Evolutionary conservation across 805 yeast species (phyloP), one percentile per base, ranked within the genome.

Genomic region (Blastobotrys muscicola): DNA sequence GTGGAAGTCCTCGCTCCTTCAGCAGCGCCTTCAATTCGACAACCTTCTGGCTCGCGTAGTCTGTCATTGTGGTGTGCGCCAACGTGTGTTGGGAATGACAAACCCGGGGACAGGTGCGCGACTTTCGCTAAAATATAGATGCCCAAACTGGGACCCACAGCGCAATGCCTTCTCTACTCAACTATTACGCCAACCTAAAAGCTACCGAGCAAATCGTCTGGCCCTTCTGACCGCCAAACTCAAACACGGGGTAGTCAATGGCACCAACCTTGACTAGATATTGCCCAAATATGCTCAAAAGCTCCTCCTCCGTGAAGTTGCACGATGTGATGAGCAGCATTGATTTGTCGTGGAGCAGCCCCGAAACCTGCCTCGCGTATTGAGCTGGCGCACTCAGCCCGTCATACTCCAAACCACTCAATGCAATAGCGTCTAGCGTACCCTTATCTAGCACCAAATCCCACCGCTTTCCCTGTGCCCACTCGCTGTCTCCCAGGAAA

Each of bases 361-460:
- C 70, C 38, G 68, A 66, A 14, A 85, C 79, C 31, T 75, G 78
- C 0, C 52, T 50, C 0, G 87, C 78, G 55, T 92, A 90, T 11
- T 76, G 66, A 72, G 52, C 51, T 1, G 52, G 53, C 3, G 55
- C 56, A 29, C 31, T 13, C 26, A 33, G n/a, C 12, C 43, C 47
- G 14, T 38, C 32, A 11, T 41, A 32, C 6, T 67, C 70, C 9
- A 64, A 65, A 7, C 63, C 70, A 59, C 85, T 85, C 37, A 92
- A 70, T 0, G 96, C 97, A 48, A 92, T 90, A 4, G 99, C 99
- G 65, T 92, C 99, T 15, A 92, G 65, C 0, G 99, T 92, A 7
- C 99, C 99, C 60, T 92, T 92, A 63, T 92, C 99, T 12, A 87
- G 65, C 1, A 90, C 75, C 7, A 92, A 61, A 57, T 89, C 95